Evolutionary conservation across 176 grass and related monocot species (phyloP).

Genomic region (Leersia perrieri): DNA sequence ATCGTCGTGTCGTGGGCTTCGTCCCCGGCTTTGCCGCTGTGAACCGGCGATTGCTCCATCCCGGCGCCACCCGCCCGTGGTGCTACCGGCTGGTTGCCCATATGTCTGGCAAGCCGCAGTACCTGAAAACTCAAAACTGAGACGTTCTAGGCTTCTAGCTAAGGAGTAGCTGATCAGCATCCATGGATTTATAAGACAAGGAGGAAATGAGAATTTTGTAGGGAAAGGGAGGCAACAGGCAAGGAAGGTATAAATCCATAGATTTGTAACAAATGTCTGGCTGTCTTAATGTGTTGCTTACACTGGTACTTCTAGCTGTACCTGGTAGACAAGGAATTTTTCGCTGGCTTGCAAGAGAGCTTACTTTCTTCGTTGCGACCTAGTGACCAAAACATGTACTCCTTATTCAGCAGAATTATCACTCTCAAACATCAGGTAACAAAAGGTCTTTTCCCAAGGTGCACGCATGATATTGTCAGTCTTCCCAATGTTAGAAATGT

Average conservation of each 20-base stretch:
- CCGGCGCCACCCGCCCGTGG: neutral
- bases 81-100: slow-evolving; percentile 11
- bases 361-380: too few relatives aligned
- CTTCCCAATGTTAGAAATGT: neutral
- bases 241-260: slow-evolving; percentile 36
- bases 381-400: too few relatives aligned
- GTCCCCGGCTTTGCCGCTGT: neutral
- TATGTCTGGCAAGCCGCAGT: neutral
- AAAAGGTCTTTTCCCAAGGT: neutral
- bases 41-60: neutral
- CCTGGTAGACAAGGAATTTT: neutral
- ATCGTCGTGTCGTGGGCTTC: too few relatives aligned
- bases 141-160: too few relatives aligned
- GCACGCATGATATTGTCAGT: neutral
- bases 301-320: neutral
- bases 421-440: neutral
- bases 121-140: too few relatives aligned
- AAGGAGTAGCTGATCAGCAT: too few relatives aligned
- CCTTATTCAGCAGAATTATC: neutral
- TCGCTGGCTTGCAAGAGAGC: neutral
- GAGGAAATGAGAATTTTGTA: neutral
- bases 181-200: neutral
- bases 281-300: too few relatives aligned
- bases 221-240: neutral
- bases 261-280: too few relatives aligned